These are phyloP conservation scores for Trichoderma koningii DNA, from an alignment of 2,329 filamentous ascomycete species.

Conservation along the genomic window DNA sequence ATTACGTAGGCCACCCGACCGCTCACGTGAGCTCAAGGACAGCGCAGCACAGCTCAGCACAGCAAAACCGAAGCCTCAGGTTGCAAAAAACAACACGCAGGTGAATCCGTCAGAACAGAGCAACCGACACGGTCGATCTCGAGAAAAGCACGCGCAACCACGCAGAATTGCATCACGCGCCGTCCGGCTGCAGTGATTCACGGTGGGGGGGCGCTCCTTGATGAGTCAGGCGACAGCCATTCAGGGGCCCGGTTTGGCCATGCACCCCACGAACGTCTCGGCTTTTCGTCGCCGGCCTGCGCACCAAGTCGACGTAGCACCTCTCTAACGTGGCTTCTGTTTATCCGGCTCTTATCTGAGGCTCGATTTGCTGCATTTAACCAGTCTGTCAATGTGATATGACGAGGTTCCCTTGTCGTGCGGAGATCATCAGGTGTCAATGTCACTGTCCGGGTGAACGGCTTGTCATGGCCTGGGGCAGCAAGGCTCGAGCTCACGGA, in stretches of 20 bases:
- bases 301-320: not conserved
- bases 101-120: not conserved
- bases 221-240: slow-evolving; percentile 26
- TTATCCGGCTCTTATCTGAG: too few relatives aligned
- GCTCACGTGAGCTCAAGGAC: not conserved
- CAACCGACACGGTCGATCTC: slow-evolving; percentile 1
- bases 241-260: slow-evolving; percentile 19
- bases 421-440: too few relatives aligned
- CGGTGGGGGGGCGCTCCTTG: slow-evolving; percentile 2
- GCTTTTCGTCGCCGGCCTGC: slow-evolving; percentile 20
- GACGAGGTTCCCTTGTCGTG: too few relatives aligned
- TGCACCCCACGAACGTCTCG: slow-evolving; percentile 25
- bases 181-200: slow-evolving; percentile 22
- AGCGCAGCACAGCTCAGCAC: not conserved
- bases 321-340: too few relatives aligned
- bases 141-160: slow-evolving; percentile 19
- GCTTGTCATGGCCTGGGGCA: too few relatives aligned
- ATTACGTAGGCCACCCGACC: not conserved
- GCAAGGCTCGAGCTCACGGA: too few relatives aligned
- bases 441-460: too few relatives aligned
- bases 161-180: slow-evolving; percentile 28
- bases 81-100: not conserved
- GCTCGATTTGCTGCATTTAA: too few relatives aligned
- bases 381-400: too few relatives aligned
- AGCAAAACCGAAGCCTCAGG: not conserved